Conservation (phyloP, 441 rosid species). For the Francoa sonchifolia region DNA sequence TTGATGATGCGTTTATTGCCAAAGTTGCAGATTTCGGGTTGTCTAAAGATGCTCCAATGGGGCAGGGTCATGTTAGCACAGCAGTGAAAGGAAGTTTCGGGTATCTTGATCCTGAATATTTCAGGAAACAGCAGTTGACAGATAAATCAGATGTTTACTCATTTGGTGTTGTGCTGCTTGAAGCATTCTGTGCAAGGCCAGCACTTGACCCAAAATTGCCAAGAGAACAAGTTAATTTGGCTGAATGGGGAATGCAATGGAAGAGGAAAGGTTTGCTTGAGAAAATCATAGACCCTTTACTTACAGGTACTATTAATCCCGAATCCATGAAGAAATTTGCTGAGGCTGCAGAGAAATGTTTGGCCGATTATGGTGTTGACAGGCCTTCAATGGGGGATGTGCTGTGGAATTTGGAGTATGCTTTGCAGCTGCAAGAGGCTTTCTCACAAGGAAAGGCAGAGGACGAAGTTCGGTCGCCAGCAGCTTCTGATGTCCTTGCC, state of each 20-base stretch:
- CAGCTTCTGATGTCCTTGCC: slow-evolving; percentile 10
- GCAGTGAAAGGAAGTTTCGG: slow-evolving; percentile 89
- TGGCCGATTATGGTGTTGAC: slow-evolving; percentile 75
- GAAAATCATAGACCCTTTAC: slow-evolving; percentile 63
- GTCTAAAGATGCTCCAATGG: slow-evolving; percentile 66
- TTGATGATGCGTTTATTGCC: slow-evolving; percentile 71
- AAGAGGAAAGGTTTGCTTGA: slow-evolving; percentile 68
- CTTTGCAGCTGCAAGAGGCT: slow-evolving; percentile 80
- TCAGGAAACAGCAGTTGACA: slow-evolving; percentile 64
- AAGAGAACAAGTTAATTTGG: slow-evolving; percentile 81
- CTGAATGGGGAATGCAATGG: slow-evolving; percentile 95
- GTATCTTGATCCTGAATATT: slow-evolving; percentile 75
- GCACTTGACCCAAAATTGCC: slow-evolving; percentile 57
- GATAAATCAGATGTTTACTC: no score
- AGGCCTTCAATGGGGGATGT: slow-evolving; percentile 98
- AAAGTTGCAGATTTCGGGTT: slow-evolving; percentile 87
- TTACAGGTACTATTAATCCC: slow-evolving; percentile 48
- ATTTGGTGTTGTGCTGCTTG: slow-evolving; percentile 83
- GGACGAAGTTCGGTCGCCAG: slow-evolving; percentile 32
- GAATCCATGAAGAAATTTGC: slow-evolving; percentile 82
- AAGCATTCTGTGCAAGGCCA: slow-evolving; percentile 67
- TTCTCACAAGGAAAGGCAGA: slow-evolving; percentile 40
- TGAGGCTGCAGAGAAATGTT: slow-evolving; percentile 80
- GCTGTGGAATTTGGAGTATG: slow-evolving; percentile 84
- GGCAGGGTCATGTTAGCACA: slow-evolving; percentile 71